These are phyloP conservation scores for Laetiporus sulphureus DNA, from an alignment of 1,284 basidiomycete species.

Conservation along the genomic window DNA sequence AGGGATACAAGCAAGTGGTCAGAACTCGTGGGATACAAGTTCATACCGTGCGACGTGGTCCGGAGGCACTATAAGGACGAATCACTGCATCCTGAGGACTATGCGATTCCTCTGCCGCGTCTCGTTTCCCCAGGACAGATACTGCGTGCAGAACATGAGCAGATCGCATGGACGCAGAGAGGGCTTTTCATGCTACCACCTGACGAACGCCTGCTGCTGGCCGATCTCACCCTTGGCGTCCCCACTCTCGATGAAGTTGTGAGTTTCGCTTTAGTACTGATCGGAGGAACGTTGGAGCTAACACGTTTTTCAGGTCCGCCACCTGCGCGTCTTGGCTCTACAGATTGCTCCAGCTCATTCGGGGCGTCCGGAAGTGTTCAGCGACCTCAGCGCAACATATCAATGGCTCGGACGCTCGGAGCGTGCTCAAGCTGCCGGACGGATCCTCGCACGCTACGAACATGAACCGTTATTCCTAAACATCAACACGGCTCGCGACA, in stretches of 20 bases:
- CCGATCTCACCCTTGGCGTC: constrained; percentile 30
- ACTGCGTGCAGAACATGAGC: constrained; percentile 28
- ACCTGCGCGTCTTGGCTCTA: constrained; percentile 26
- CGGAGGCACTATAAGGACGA: constrained; percentile 10
- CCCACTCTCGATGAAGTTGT: constrained; percentile 38
- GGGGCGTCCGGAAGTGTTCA: constrained; percentile 19
- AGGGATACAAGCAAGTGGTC: constrained; percentile 23
- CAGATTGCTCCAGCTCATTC: constrained; percentile 21
- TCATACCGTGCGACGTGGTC: constrained; percentile 29
- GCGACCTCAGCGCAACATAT: constrained; percentile 32
- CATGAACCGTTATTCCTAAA: constrained; percentile 31
- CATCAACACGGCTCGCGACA: constrained; percentile 24
- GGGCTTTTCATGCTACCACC: constrained; percentile 25
- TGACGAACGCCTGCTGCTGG: constrained; percentile 23
- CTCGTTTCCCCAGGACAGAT: constrained; percentile 33
- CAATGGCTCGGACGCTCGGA: constrained; percentile 27
- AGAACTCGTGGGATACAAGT: constrained; percentile 27
- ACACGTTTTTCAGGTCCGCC: constrained; percentile 26
- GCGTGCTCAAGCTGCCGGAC: constrained; percentile 15
- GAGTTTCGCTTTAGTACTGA: constrained; percentile 13
- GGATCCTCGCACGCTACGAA: neutral
- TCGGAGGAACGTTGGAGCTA: too few relatives aligned
- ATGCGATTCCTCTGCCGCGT: constrained; percentile 20
- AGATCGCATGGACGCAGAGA: constrained; percentile 40
- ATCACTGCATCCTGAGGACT: constrained; percentile 12